Evolutionary conservation across 202 grass and related monocot species (phyloP), one percentile per base, ranked within the genome.

Genomic region (Cymbopogon flexuosus): DNA sequence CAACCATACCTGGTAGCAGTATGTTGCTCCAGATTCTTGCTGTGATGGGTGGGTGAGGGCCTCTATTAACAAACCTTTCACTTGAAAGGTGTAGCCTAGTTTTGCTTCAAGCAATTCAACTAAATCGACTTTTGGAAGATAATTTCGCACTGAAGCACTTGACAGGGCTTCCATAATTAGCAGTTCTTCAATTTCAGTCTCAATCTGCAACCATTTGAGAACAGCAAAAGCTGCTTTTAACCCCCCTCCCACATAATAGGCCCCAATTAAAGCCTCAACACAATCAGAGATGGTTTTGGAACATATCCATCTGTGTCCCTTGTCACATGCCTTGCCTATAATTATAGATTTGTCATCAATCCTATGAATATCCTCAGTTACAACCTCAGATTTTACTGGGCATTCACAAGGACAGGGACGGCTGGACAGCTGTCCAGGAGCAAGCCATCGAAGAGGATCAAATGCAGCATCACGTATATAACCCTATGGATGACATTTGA

Each of bases 241-340:
- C 22, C 92, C 95, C 52, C 95, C 92, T 69, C 84, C 88, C 60
- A 91, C 73, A 86, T 86, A 98, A 81, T 98, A 95, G 77, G 95
- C 95, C 60, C 95, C 92, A 82, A 95, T 95, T 65, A 98, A 46
- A 75, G 92, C 88, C 82, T 98, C 95, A 36, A 87, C 92, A 77
- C 95, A 98, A 81, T 98, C 95, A 76, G 95, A 82, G 75, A 98
- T 87, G 45, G 95, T 94, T 84, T 98, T 98, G 36, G 92, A 98
- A 81, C 95, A 98, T 52, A 98, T 88, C 95, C 95, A 94, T 42
- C 92, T 71, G 87, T 98, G 95, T 52, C 95, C 95, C 85, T 78
- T 83, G 57, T 98, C 95, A 77, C 95, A 98, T 2, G 88, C 58
- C 82, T 98, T 94, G 65, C 95, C 95, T 67, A 98, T 84, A 76